Conservation (phyloP, 306 rosid species). For the Cucurbita ficifolia region DNA sequence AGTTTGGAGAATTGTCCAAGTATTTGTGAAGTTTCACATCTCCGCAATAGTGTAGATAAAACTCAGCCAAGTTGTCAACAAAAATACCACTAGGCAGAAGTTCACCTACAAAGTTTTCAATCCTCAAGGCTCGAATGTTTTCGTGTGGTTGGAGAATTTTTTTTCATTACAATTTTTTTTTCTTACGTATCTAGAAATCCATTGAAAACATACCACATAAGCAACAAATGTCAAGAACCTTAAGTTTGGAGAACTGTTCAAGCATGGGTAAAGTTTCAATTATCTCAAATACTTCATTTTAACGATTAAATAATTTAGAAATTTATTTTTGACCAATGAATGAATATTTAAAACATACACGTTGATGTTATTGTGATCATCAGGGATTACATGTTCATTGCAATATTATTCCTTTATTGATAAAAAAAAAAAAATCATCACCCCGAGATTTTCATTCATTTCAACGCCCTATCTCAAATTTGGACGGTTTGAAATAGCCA, state of each 20-base stretch:
- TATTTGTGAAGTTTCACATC: neutral
- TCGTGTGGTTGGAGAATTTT: neutral
- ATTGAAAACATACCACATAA: neutral
- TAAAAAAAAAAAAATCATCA: too few species aligned
- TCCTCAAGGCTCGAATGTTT: neutral
- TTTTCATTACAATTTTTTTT: neutral
- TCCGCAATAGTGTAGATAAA: neutral
- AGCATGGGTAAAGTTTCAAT: too few species aligned
- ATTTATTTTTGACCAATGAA: neutral
- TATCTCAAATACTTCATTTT: slow-evolving; percentile 3
- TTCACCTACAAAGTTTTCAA: neutral
- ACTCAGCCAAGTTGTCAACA: neutral
- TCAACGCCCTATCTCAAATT: too few species aligned
- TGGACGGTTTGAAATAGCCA: neutral
- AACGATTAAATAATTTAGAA: neutral
- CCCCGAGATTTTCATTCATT: too few species aligned
- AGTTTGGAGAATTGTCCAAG: neutral
- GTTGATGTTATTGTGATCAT: neutral
- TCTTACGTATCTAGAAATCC: neutral
- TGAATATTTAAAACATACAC: neutral
- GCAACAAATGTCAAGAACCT: neutral
- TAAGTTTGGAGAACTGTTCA: too few species aligned
- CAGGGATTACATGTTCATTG: neutral
- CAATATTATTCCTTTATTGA: neutral
- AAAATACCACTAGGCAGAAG: neutral